These are phyloP conservation scores for Abortiporus biennis DNA, from an alignment of 1,284 basidiomycete genomes.

Conservation along the genomic window DNA sequence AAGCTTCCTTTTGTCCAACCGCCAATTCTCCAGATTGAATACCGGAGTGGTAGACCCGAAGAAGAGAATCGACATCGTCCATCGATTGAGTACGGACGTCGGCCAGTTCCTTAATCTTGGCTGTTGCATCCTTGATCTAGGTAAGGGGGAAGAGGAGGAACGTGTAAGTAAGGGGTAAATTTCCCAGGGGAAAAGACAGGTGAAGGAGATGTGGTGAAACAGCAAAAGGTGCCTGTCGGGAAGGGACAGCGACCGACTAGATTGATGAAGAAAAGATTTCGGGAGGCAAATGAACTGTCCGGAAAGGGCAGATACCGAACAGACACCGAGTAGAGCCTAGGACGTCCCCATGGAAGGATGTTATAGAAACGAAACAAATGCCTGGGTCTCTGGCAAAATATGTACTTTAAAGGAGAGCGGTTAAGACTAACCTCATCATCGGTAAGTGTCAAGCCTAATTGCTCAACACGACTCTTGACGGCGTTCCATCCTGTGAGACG, in stretches of 20 bases:
- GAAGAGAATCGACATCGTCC: slow-evolving; percentile 97
- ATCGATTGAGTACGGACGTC: slow-evolving; percentile 98
- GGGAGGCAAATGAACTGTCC: neutral
- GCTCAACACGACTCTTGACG: slow-evolving; percentile 98
- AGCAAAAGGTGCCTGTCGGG: neutral
- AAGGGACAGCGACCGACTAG: neutral
- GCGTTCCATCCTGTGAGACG: slow-evolving; percentile 98
- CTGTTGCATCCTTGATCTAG: slow-evolving; percentile 93
- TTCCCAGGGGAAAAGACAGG: too few relatives aligned
- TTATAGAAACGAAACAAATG: neutral
- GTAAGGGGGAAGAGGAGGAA: slow-evolving; percentile 4
- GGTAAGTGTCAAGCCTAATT: slow-evolving; percentile 82
- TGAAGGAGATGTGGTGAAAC: too few relatives aligned
- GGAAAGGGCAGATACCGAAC: neutral
- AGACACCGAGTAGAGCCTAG: neutral
- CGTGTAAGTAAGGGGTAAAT: too few relatives aligned
- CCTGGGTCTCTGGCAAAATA: too few relatives aligned
- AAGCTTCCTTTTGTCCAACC: slow-evolving; percentile 82
- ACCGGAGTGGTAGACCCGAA: slow-evolving; percentile 91
- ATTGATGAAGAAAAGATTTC: neutral
- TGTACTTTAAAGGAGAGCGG: neutral
- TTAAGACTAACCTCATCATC: slow-evolving; percentile 64
- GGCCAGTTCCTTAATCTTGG: slow-evolving; percentile 99
- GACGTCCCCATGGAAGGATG: neutral
- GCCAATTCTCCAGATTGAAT: slow-evolving; percentile 84